Base-by-base conservation (phyloP, 345 rosid species). In the Moricandia arvensis region DNA sequence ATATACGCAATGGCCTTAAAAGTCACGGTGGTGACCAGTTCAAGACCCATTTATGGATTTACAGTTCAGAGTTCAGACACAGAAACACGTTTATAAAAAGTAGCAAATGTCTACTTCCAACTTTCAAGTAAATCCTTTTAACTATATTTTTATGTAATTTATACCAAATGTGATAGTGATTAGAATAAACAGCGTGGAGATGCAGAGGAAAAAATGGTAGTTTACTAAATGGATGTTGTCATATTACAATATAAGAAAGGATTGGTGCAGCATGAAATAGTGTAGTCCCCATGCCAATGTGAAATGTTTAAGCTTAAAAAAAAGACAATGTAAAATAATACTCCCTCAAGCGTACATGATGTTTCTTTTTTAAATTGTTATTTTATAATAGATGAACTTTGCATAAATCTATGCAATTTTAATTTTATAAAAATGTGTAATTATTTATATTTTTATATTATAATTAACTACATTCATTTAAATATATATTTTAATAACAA, bases 1-100 rank as follows among this genome's bases (percentile, higher is more conserved):
- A 68, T 11, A 75, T 57, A 51, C 74, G 66, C 74, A 61, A 35
- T 35, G 21, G 61, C 74, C 31, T 24, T 55, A 68, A 61, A 75
- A 26, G 63, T 51, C 47, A 68, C 45, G 63, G 74, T 61, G 33
- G 16, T 49, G 79, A 75, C 69, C 63, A 35, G 1, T 75, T 68
- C 45, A 54, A 68, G 79, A 51, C 68, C 79, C 73, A 49, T 49
- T 49, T 49, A 21, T 21, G 24, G 24, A 21, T 21, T 21, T 38
- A 68, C 79, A 68, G 63, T 68, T 49, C 59, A 49, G 17, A 68
- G 63, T 68, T 49, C 59, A 49, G 17, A 68, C 68, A 57, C 34
- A 27, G 61, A 57, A 58, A 58, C 53, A 26, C 62, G 6, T 7
- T 4, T 47, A 43, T 47, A 47, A 13, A 49, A 41, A 73, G 27